A percentile compares a stretch with the other conserved stretches of the same genome.
Conservation (phyloP, 140 eudicot genomes). For the Oenanthe javanica region DNA sequence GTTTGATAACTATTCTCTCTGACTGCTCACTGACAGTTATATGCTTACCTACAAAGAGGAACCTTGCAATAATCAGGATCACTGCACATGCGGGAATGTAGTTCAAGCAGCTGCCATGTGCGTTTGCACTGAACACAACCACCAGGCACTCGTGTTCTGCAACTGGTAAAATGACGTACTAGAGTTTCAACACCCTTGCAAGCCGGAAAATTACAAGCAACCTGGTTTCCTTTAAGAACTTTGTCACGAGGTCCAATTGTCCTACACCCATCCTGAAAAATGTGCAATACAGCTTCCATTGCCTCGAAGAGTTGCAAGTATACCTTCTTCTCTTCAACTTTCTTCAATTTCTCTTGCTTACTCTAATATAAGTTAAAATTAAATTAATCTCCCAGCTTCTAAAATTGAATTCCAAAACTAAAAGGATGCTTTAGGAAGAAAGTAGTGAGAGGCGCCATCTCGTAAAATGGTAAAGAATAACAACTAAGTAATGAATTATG, state of each 20-base stretch:
- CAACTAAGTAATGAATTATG: neutral
- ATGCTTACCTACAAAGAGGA: constrained; percentile 80
- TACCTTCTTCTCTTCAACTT: constrained; percentile 63
- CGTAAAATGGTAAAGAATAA: neutral
- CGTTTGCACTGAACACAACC: constrained; percentile 84
- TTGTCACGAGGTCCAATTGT: constrained; percentile 74
- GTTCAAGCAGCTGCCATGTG: constrained; percentile 90
- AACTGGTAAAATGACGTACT: constrained; percentile 67
- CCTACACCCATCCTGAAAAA: constrained; percentile 73
- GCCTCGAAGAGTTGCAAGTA: constrained; percentile 79
- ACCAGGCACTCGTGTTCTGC: constrained; percentile 63
- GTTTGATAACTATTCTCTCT: neutral
- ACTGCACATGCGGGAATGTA: constrained; percentile 72
- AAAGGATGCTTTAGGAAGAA: neutral
- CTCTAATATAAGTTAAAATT: constrained; percentile 32
- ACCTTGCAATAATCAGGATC: constrained; percentile 70
- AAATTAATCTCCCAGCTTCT: neutral
- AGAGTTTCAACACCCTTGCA: constrained; percentile 78
- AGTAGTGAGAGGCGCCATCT: neutral
- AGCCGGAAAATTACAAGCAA: constrained; percentile 52
- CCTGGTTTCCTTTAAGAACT: constrained; percentile 45
- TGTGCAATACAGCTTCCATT: constrained; percentile 87
- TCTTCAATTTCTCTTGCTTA: constrained; percentile 56
- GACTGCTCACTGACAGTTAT: neutral
- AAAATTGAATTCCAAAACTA: neutral